Base-by-base conservation (phyloP, 768 basidiomycete species). In the Boletus coccyginus region DNA sequence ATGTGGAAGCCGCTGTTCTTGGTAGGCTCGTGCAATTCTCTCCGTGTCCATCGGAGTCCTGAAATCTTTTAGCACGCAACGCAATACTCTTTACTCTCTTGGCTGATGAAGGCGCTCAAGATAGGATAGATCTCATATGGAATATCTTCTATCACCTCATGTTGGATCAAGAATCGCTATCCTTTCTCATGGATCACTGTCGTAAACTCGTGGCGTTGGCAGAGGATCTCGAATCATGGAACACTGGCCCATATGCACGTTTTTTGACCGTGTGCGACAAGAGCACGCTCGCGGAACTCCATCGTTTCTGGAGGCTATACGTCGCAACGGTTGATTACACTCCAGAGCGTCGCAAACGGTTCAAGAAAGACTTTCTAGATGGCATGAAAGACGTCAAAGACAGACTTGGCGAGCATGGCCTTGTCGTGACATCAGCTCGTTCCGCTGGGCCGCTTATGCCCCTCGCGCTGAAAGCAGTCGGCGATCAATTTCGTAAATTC, bases 141-240 rank as follows among this genome's bases (percentile, higher is more conserved):
- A 69, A 72, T 33, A 67, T 71, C 35, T 65, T 71, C 36, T 72
- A 71, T 56, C 71, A 71, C 50, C 46, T 71, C 29, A 9, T 59
- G 33, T 47, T 70, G 48, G 69, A 71, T 48, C 55, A 59, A 44
- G 59, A 46, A 3, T 66, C 71, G 1, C 48, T 63, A 1, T 50
- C 63, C 19, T 38, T 72, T 27, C 70, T 70, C 49, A 38, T 62
- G n/a, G 57, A 53, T n/a, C 69, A 70, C 27, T 72, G 71, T 38
- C 57, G 50, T 12, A 73, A 58, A 50, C 63, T 70, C 35, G 52
- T 52, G 16, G 27, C 33, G 9, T 43, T 67, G 43, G 57, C 63
- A 3, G 43, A 52, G 40, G 52, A 62, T 42, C 41, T 63, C 16
- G 59, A 63, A 19, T 52, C 62, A 4, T 72, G 69, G 71, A 59